Base-by-base conservation (phyloP, 1,284 basidiomycete species). In the Sanguinoderma infundibulare region DNA sequence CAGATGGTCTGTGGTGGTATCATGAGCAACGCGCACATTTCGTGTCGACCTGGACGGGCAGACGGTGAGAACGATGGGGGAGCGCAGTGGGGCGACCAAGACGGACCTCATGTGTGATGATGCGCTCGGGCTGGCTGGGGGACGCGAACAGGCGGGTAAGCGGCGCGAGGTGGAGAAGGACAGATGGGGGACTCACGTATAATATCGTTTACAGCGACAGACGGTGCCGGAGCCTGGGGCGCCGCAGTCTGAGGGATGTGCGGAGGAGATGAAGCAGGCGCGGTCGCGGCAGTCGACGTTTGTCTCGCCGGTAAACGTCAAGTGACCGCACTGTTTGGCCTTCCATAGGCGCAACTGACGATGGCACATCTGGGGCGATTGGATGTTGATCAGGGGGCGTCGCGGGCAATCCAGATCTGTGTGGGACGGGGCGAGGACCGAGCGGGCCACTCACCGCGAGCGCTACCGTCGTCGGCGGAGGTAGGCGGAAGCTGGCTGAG, bases 121-220 rank as follows among this genome's bases (percentile, higher is more conserved):
- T 64, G 26, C 75, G 74, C 49, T 74, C 69, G 4, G 75, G 72
- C 65, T 74, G 69, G 62, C 73, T 74, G 62, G 17, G n/a, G 56
- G 38, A 17, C 46, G 24, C 15, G 64, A 57, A 24, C n/a, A 65
- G 60, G 10, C 20, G 12, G 20, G 38, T 36, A 15, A 32, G 36
- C 26, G 40, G 55, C 42, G 6, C 20, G 17, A 14, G 50, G 24
- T 24, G 49, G 30, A 17, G n/a, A 35, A 44, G 20, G 38, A 50
- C 59, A 46, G 17, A 46, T n/a, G 60, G 36, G 70, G 60, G 46
- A 73, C 83, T 67, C 53, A 85, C 82, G 75, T 78, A 65, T 81
- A 89, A 69, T 85, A 91, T 62, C 85, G 81, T 53, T 79, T 82
- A 70, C 89, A 91, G 53, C 80, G 82, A 70, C 89, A 91, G 22